Base-by-base conservation (phyloP, 1,284 basidiomycete species). In the Ganoderma multipileum region DNA sequence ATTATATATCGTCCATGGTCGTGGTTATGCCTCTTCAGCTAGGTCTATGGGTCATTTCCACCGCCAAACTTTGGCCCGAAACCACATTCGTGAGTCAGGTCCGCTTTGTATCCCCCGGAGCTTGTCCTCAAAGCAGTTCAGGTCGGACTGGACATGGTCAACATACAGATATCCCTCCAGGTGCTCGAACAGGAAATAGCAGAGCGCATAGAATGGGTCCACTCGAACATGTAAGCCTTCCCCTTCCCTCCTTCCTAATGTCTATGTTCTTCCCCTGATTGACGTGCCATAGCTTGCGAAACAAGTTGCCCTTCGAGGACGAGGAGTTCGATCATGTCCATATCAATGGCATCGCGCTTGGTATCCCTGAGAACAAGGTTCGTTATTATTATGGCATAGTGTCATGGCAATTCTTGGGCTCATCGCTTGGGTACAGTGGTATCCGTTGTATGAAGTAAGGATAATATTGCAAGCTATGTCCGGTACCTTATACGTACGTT, bases 271-370 rank as follows among this genome's bases (percentile, higher is more conserved):
- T 28, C 23, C 23, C 12, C 23, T 50, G 47, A 52, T 55, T 41
- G 68, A 41, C 44, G 30, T 30, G 59, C n/a, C 63, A 26, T 71
- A 93, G 92, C 78, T 78, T 93, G 72, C 90, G 91, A 50, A 91
- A 87, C 11, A 89, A 85, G 72, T 82, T 93, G 16, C 92, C 92
- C 1, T 93, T 93, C 74, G 90, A 92, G 20, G 92, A 93, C 67
- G 90, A 93, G 69, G 87, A 91, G 72, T 93, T 93, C 70, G 92
- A 93, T 76, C 87, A 90, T 78, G 87, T 93, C n/a, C 91, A 90
- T 75, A 85, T 92, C 60, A 82, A 86, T 64, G 81, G 82, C 59
- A 85, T 93, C 60, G 87, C 90, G 0, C 84, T 85, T 71, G 91
- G 87, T 28, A 86, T 93, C 23, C 91, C 91, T 5, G 91, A 93